Evolutionary conservation across 2,329 filamentous ascomycete genomes (phyloP).

Genomic region (Aureobasidium sp.): DNA sequence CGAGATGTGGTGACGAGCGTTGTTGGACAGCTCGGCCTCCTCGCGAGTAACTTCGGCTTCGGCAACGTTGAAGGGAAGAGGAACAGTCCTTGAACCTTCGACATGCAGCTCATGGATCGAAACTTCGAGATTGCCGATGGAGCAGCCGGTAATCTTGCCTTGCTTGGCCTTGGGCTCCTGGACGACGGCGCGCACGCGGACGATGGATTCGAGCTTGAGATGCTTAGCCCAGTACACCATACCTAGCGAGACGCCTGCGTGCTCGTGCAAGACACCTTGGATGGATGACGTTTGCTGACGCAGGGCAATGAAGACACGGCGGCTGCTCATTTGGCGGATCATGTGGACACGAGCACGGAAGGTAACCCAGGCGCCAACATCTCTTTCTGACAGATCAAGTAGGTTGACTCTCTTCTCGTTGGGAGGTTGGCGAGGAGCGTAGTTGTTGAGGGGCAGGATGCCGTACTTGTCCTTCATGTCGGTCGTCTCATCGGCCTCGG

Average conservation of each 20-base stretch:
- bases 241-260: slow-evolving; percentile 58
- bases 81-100: slow-evolving; percentile 53
- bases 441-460: slow-evolving; percentile 51
- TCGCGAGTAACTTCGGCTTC: slow-evolving; percentile 58
- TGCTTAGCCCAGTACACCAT: slow-evolving; percentile 87
- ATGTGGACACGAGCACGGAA: slow-evolving; percentile 73
- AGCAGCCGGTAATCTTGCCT: slow-evolving; percentile 66
- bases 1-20: slow-evolving; percentile 54
- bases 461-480: slow-evolving; percentile 56
- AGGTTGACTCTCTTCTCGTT: slow-evolving; percentile 44
- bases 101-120: slow-evolving; percentile 60
- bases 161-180: slow-evolving; percentile 60
- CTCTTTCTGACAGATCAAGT: slow-evolving; percentile 44
- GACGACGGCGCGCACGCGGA: slow-evolving; percentile 67
- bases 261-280: slow-evolving; percentile 68
- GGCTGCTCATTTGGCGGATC: slow-evolving; percentile 71
- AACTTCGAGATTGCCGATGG: slow-evolving; percentile 69
- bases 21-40: slow-evolving; percentile 51
- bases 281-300: slow-evolving; percentile 77
- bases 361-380: slow-evolving; percentile 52
- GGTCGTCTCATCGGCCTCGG: slow-evolving; percentile 48
- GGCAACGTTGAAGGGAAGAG: slow-evolving; percentile 62
- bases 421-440: slow-evolving; percentile 42
- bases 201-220: slow-evolving; percentile 68
- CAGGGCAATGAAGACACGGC: slow-evolving; percentile 78